Evolutionary conservation across 441 rosid genomes (phyloP), one percentile per base, ranked within the genome.

Genomic region (Euphorbia schlechtendalii): DNA sequence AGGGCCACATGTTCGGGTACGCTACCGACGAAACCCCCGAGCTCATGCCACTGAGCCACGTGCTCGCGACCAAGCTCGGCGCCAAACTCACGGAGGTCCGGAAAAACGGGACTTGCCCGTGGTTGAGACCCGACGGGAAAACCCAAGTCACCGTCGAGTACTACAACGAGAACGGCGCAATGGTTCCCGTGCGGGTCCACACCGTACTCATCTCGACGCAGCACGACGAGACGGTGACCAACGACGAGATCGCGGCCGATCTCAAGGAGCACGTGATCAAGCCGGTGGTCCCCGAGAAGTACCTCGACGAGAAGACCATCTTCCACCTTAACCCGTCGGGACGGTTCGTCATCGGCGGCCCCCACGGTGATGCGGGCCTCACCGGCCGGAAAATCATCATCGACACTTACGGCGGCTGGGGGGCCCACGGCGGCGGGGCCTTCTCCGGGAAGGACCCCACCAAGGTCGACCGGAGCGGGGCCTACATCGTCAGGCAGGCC

Each of bases 81-180:
- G 80, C 84, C 12, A 74, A 77, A 30, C 87, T 83, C 58, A 83
- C 87, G 40, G 84, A 83, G 65, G 87, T 83, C 49, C 66, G 87
- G 66, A 83, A 80, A 72, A 78, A 83, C 20, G 80, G 84, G 21
- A 73, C 82, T 55, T 80, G 87, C 73, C 48, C 79, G 22, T 83
- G 87, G 84, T 77, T 83, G 61, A 75, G 87, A 63, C 87, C 87
- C 32, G 87, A 83, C 38, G 87, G 87, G 30, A 83, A 83, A 79
- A 83, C 87, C 59, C 87, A 83, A 62, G 85, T 83, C 67, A 83
- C 87, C 2, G 82, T 83, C 3, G 87, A 83, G 79, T 83, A 81
- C 73, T 77, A 70, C 75, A 81, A 81, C 13, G 87, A 83, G 9
- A 75, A 79, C 1, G 85, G 87, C 13, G 87, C 85, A 11, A 83